These are phyloP conservation scores for Linnemannia exigua DNA, from an alignment of 192 early-diverging fungal species.

Conservation along the genomic window DNA sequence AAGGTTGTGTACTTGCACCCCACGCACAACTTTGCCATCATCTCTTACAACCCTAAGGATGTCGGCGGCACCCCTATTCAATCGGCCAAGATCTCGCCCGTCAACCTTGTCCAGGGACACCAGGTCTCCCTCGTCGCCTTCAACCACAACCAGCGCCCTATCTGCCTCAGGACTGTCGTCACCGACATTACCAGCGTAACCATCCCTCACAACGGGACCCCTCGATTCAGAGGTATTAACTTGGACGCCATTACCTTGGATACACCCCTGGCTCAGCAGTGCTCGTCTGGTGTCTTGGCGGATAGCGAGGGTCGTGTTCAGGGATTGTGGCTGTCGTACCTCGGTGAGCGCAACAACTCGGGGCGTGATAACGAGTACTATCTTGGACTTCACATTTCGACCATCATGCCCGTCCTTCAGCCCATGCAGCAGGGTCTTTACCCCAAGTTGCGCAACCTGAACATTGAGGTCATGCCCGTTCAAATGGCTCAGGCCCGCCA, in stretches of 20 bases:
- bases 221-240: conserved; percentile 72
- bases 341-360: conserved; percentile 78
- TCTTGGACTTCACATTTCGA: conserved; percentile 68
- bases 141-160: conserved; percentile 68
- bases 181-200: conserved; percentile 71
- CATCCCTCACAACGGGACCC: conserved; percentile 65
- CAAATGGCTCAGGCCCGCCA: conserved; percentile 71
- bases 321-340: conserved; percentile 81
- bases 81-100: conserved; percentile 70
- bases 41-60: conserved; percentile 85
- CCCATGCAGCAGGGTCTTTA: conserved; percentile 64
- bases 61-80: conserved; percentile 82
- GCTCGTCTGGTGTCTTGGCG: conserved; percentile 79
- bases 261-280: conserved; percentile 86
- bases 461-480: conserved; percentile 71
- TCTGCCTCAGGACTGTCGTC: conserved; percentile 74
- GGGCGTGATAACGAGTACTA: conserved; percentile 76
- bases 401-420: conserved; percentile 67
- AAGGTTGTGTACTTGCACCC: conserved; percentile 88
- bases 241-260: conserved; percentile 87
- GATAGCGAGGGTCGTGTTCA: conserved; percentile 76
- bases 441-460: conserved; percentile 70
- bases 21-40: conserved; percentile 89
- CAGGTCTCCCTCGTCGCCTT: conserved; percentile 70
- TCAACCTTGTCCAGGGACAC: conserved; percentile 75